Evolutionary conservation across 2,329 filamentous ascomycete species (phyloP), one percentile per base, ranked within the genome.

Genomic region (Colletotrichum destructivum): DNA sequence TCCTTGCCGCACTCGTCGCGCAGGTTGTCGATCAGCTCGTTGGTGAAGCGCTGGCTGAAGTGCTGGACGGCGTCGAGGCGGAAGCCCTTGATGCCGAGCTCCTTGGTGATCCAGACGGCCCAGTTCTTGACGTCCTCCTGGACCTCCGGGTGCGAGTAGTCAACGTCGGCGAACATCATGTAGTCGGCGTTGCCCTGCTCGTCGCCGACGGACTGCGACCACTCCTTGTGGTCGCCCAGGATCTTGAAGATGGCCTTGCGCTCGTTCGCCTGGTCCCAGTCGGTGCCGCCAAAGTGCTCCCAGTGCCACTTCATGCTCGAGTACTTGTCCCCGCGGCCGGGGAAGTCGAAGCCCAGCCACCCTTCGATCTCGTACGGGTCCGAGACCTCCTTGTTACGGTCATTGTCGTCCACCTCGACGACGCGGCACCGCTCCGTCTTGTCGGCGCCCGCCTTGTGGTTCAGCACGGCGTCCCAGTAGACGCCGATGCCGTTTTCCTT

Each of bases 31-130:
- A 93, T 86, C 80, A 92, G 92, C 18, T 89, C 85, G 52, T 85
- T 86, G 31, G 91, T 86, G 77, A 94, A 94, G 15, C 84, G 83
- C 68, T 88, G 87, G 23, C 88, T 91, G 79, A 91, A 93, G 80
- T 94, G 92, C 80, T 93, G 92, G 23, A 91, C 89, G 12, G 92
- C 92, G 78, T 94, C 92, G 62, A 94, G 86, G 26, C 92, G 86
- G 79, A 94, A 90, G 1, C 91, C 92, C 70, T 87, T 86, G 12
- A 94, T 81, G 0, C 88, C 87, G 0, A 93, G 77, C 69, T 90
- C 83, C 9, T 87, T 82, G 1, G 87, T 86, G 69, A 94, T 85
- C 92, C 92, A 94, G 3, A 86, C 81, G 1, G 89, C 90, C 92
- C 92, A 94, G 57, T 86, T 84, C 65, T 90, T 83, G 5, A 93